Percentiles rank a stretch among this genome's conserved stretches.
These are phyloP conservation scores for Penicillium macrosclerotiorum DNA, from an alignment of 495 filamentous ascomycete species.

Conservation along the genomic window DNA sequence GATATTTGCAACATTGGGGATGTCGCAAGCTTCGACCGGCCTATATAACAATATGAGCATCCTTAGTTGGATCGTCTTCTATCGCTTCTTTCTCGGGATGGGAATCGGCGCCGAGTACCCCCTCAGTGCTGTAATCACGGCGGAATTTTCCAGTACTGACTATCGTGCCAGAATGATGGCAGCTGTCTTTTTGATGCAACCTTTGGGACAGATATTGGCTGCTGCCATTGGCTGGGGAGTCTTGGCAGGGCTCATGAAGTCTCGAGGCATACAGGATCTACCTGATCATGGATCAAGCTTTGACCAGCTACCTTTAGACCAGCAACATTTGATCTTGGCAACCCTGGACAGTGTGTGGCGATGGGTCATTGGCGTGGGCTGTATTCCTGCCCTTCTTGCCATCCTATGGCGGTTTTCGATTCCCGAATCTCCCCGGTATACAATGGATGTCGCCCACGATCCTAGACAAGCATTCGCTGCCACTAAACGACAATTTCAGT, in stretches of 20 bases:
- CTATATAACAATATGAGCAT: slow-evolving; percentile 44
- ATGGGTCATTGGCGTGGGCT: slow-evolving; percentile 49
- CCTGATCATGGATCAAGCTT: slow-evolving; percentile 1
- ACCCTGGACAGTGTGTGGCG: slow-evolving; percentile 46
- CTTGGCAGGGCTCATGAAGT: slow-evolving; percentile 4
- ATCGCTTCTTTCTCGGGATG: slow-evolving; percentile 41
- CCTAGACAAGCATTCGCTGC: slow-evolving; percentile 23
- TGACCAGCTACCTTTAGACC: background rate
- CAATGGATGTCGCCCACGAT: slow-evolving; percentile 39
- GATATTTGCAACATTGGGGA: slow-evolving; percentile 44
- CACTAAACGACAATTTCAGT: slow-evolving; percentile 6
- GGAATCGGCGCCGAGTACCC: slow-evolving; percentile 49
- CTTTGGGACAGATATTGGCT: slow-evolving; percentile 51
- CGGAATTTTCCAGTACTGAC: slow-evolving; percentile 53
- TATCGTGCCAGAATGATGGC: slow-evolving; percentile 55
- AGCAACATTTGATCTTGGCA: slow-evolving; percentile 12
- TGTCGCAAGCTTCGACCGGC: slow-evolving; percentile 24
- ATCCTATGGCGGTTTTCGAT: slow-evolving; percentile 52
- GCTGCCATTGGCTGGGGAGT: slow-evolving; percentile 30
- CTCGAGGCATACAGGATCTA: background rate
- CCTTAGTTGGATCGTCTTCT: slow-evolving; percentile 47
- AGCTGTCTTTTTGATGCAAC: slow-evolving; percentile 57
- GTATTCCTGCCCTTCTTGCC: slow-evolving; percentile 52
- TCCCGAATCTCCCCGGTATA: slow-evolving; percentile 54
- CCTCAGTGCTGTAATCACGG: slow-evolving; percentile 51